Evolutionary conservation across 805 yeast species (phyloP).

Genomic region (Ogataea angusta): DNA sequence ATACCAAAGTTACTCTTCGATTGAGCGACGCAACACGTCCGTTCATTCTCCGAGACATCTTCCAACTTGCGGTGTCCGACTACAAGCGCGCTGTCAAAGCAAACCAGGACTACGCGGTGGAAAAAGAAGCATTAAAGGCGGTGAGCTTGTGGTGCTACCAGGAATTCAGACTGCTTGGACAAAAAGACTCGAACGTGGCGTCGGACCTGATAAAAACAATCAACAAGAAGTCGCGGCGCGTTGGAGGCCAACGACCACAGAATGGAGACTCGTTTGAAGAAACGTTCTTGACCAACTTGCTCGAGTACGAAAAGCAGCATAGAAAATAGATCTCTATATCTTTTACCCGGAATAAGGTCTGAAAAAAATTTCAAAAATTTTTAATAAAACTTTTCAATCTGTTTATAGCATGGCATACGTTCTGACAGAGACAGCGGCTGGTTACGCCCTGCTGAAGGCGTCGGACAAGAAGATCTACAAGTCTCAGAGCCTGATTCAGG

Average conservation of each 20-base stretch:
- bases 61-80: constrained; percentile 21
- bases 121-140: constrained; percentile 10
- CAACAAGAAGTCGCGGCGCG: constrained; percentile 12
- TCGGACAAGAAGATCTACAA: constrained; percentile 96
- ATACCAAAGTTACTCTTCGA: constrained; percentile 22
- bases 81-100: constrained; percentile 14
- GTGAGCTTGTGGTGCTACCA: constrained; percentile 26
- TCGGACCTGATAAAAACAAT: constrained; percentile 23
- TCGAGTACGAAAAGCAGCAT: constrained; percentile 3
- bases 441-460: constrained; percentile 96
- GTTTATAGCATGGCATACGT: constrained; percentile 66
- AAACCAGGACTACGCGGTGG: constrained; percentile 8
- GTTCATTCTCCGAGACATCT: constrained; percentile 28
- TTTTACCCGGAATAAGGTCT: constrained; percentile 8
- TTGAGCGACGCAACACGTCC: constrained; percentile 15
- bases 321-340: not conserved
- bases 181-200: constrained; percentile 10
- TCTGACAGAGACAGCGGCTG: constrained; percentile 97
- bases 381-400: constrained; percentile 11
- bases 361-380: constrained; percentile 13
- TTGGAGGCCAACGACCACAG: not conserved
- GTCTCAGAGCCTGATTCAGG: constrained; percentile 68
- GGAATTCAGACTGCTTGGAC: constrained; percentile 17
- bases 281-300: constrained; percentile 7
- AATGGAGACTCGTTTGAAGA: constrained; percentile 1